These are phyloP conservation scores for Helicocarpus griseus DNA, from an alignment of 2,329 filamentous ascomycete species.

Conservation along the genomic window DNA sequence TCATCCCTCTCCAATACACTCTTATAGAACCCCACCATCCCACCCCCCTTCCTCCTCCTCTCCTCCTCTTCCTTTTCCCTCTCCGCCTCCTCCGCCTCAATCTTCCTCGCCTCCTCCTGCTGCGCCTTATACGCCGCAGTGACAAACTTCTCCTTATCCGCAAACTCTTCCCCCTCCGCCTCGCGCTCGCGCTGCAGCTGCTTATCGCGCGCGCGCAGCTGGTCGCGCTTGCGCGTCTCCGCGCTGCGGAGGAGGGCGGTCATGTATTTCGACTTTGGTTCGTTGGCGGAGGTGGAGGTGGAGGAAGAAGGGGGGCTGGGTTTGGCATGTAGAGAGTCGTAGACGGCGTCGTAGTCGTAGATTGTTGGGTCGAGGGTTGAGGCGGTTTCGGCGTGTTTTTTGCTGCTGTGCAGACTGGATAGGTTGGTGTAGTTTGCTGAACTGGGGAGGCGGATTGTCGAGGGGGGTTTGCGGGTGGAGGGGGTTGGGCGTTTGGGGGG, in stretches of 20 bases:
- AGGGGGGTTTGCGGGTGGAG: slow-evolving; percentile 4
- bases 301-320: slow-evolving; percentile 19
- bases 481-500: slow-evolving; percentile 19
- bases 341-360: slow-evolving; percentile 42
- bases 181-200: slow-evolving; percentile 52
- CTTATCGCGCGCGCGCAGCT: slow-evolving; percentile 52
- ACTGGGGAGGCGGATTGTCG: background rate
- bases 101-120: slow-evolving; percentile 48
- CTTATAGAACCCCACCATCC: slow-evolving; percentile 54
- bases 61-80: slow-evolving; percentile 46
- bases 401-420: slow-evolving; percentile 37
- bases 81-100: slow-evolving; percentile 50
- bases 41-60: slow-evolving; percentile 37
- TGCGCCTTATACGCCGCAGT: slow-evolving; percentile 56
- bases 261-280: slow-evolving; percentile 49
- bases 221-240: slow-evolving; percentile 54
- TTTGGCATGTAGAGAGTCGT: slow-evolving; percentile 39
- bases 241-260: slow-evolving; percentile 49
- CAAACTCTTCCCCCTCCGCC: slow-evolving; percentile 56
- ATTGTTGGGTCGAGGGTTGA: slow-evolving; percentile 37
- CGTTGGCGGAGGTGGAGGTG: slow-evolving; percentile 14
- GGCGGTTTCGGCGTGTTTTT: slow-evolving; percentile 35
- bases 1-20: slow-evolving; percentile 51
- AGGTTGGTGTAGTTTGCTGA: slow-evolving; percentile 32
- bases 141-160: slow-evolving; percentile 58